Evolutionary conservation across 108 stramenopile genomes (phyloP).

Genomic region (Nitzschia putrida): DNA sequence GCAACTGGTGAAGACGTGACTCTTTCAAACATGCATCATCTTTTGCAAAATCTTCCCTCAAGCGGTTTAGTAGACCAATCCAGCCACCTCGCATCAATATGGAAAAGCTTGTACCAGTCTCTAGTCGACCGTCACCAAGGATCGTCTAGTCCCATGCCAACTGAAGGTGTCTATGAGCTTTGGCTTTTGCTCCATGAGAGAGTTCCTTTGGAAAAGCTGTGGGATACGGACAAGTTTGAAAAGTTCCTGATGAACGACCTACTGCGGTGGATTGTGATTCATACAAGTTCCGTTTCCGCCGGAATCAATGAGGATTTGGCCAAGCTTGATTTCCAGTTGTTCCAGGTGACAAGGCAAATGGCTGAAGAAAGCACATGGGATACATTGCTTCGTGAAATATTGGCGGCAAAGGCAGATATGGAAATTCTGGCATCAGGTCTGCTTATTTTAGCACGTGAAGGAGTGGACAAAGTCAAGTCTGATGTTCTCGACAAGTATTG

Average conservation of each 20-base stretch:
- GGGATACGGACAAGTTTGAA: conserved; percentile 38
- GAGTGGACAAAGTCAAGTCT: conserved; percentile 41
- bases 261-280: conserved; percentile 71
- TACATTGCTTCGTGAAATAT: conserved; percentile 60
- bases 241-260: conserved; percentile 72
- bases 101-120: conserved; percentile 27
- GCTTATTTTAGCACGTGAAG: neutral
- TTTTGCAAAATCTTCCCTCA: neutral
- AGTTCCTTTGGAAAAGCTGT: conserved; percentile 7
- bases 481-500: conserved; percentile 56
- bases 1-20: neutral
- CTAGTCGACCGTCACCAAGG: conserved; percentile 15
- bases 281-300: conserved; percentile 46
- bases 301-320: conserved; percentile 9
- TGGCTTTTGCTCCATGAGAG: conserved; percentile 31
- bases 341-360: neutral
- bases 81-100: conserved; percentile 6
- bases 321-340: conserved; percentile 54
- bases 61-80: neutral
- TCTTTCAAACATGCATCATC: neutral
- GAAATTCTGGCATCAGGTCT: conserved; percentile 23
- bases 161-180: conserved; percentile 31
- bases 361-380: conserved; percentile 52
- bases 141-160: conserved; percentile 27
- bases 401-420: conserved; percentile 62